phyloP scores from a whole-genome alignment of 108 stramenopile species.

The Stephanodiscus triporus region DNA sequence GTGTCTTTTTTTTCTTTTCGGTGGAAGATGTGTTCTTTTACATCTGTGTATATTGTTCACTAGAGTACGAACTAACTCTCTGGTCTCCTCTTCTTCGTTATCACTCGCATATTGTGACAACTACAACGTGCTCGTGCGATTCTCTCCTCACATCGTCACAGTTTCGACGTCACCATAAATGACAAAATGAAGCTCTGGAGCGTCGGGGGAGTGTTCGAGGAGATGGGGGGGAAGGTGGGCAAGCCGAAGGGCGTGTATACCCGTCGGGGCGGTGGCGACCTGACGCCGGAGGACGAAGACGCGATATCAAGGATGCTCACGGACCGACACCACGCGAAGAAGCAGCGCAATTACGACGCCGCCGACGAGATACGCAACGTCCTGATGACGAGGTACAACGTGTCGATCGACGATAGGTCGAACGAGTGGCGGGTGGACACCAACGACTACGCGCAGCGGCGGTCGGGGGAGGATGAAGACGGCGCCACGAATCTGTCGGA shows the following conservation, averaged over 20 bases:
- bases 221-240: conserved; percentile 8
- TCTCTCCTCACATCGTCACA: too few relatives aligned
- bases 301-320: conserved; percentile 31
- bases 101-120: too few relatives aligned
- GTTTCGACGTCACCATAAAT: conserved; percentile 57
- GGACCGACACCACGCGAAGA: conserved; percentile 46
- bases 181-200: conserved; percentile 58
- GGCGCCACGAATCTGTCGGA: neutral
- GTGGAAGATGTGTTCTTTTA: too few relatives aligned
- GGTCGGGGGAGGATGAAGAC: neutral
- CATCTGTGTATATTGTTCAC: too few relatives aligned
- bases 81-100: too few relatives aligned
- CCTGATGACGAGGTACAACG: conserved; percentile 26
- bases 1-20: too few relatives aligned
- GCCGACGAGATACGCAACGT: conserved; percentile 54
- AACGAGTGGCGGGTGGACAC: conserved; percentile 49
- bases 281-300: conserved; percentile 45
- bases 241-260: conserved; percentile 27
- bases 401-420: conserved; percentile 48
- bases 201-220: conserved; percentile 58
- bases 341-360: conserved; percentile 33
- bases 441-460: conserved; percentile 31
- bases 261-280: conserved; percentile 47
- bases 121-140: too few relatives aligned
- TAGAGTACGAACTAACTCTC: too few relatives aligned